Conservation (phyloP, 768 basidiomycete genomes). For the Cystofilobasidium bisporidii region DNA sequence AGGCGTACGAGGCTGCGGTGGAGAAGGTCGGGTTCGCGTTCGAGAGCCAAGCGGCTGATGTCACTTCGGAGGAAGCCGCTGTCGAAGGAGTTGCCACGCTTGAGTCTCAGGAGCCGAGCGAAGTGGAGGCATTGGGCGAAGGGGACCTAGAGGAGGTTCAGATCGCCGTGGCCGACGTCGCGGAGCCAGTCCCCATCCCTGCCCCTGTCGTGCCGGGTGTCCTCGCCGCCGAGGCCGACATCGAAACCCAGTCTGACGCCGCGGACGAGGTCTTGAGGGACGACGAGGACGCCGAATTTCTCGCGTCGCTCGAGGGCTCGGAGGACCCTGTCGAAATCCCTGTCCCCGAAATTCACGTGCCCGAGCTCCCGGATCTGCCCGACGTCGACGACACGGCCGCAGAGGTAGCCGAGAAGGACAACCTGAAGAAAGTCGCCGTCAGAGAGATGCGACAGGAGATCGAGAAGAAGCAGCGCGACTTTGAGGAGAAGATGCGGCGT, state of each 20-base stretch:
- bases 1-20: neutral
- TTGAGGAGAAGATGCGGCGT: slow-evolving; percentile 18
- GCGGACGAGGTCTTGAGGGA: neutral
- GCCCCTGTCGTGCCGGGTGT: neutral
- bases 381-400: slow-evolving; percentile 16
- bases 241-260: neutral
- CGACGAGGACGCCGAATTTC: slow-evolving; percentile 26
- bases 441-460: slow-evolving; percentile 23
- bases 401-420: slow-evolving; percentile 24
- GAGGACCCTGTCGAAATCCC: slow-evolving; percentile 28
- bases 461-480: slow-evolving; percentile 20
- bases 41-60: too few relatives aligned
- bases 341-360: slow-evolving; percentile 26
- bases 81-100: too few relatives aligned
- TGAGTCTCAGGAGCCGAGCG: too few relatives aligned
- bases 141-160: too few relatives aligned
- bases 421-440: slow-evolving; percentile 29
- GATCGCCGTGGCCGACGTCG: too few relatives aligned
- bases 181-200: neutral
- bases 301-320: slow-evolving; percentile 28
- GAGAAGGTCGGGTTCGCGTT: neutral
- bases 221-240: neutral
- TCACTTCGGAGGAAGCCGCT: too few relatives aligned
- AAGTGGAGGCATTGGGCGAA: too few relatives aligned
- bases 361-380: slow-evolving; percentile 9